Base-by-base conservation (phyloP, 495 filamentous ascomycete genomes). In the Podospora pseudocomata region DNA sequence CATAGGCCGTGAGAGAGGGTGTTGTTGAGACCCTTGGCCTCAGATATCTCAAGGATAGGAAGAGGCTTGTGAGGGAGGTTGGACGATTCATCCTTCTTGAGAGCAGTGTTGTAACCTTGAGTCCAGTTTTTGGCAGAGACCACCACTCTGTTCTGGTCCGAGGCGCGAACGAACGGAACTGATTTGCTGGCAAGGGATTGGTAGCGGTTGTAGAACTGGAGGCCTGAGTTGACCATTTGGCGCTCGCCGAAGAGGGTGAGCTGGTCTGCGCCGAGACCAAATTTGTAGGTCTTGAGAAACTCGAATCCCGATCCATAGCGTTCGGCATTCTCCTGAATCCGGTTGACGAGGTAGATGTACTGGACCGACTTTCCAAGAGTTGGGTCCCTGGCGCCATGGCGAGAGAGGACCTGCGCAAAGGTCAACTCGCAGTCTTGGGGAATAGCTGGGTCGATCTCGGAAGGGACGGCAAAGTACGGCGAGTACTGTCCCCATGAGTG, bases 401-500 rank as follows among this genome's bases (percentile, higher is more conserved):
- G 86, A 9, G 90, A 91, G 65, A 97, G 84, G 18, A 93, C 77
- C 71, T 94, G 91, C 11, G 85, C 92, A 75, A 95, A 94, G 49
- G 87, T 92, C 68, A 94, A 74, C 59, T 85, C 76, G 80, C 93
- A 97, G 28, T 79, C 79, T 3, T 79, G 53, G 1, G 92, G 92
- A 4, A 90, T 72, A 0, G 79, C 75, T 1, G 82, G 68, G 4
- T 85, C 80, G 56, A 92, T 83, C 6, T 85, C 75, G 0, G 91
- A 90, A 27, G 87, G 84, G 2, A 93, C 87, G 0, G 86, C 83
- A 80, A 90, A 96, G 76, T 86, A 93, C 16, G 93, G 92, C 23
- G 91, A 91, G 77, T 97, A 95, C 73, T 93, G 91, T 64, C 92
- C 93, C 93, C 92, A 96, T 67, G 78, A 85, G 68, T 90, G 92